Percentiles rank a stretch among this genome's conserved stretches.
phyloP scores from a whole-genome alignment of 352 stramenopile species.

The Globisporangium acanthophoron region DNA sequence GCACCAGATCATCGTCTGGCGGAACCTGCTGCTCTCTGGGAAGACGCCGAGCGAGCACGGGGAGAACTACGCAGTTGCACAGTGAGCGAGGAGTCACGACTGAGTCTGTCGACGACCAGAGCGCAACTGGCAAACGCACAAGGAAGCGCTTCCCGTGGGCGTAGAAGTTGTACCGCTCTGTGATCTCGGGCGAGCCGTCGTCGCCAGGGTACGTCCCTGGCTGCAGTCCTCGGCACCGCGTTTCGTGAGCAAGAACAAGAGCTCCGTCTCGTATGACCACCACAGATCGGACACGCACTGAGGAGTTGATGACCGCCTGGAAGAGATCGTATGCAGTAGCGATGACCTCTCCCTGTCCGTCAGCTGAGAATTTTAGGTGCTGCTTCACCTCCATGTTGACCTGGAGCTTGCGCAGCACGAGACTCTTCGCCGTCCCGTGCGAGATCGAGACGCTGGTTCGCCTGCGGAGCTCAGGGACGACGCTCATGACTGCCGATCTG shows the following conservation, averaged over 20 bases:
- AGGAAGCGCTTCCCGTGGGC: constrained; percentile 51
- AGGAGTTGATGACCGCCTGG: constrained; percentile 28
- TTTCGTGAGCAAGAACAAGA: not conserved
- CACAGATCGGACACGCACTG: constrained; percentile 7
- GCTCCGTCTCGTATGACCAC: too few species aligned
- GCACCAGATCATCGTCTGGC: constrained; percentile 53
- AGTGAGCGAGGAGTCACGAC: not conserved
- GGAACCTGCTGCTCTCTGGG: constrained; percentile 40
- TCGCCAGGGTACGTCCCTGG: constrained; percentile 13
- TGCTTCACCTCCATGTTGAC: constrained; percentile 1
- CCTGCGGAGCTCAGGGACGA: not conserved
- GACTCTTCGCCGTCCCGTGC: constrained; percentile 4
- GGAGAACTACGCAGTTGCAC: constrained; percentile 30
- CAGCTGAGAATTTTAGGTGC: not conserved
- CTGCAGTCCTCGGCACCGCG: not conserved
- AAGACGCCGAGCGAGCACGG: constrained; percentile 50
- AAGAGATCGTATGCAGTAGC: constrained; percentile 15
- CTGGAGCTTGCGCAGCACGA: constrained; percentile 23
- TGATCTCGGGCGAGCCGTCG: constrained; percentile 15
- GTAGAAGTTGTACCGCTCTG: constrained; percentile 50
- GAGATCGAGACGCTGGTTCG: not conserved
- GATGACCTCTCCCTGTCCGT: not conserved
- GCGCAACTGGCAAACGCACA: constrained; percentile 15
- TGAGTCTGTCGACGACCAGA: not conserved
- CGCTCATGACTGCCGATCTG: not conserved